Base-by-base conservation (phyloP, 2,329 filamentous ascomycete genomes). In the Calonectria montana region DNA sequence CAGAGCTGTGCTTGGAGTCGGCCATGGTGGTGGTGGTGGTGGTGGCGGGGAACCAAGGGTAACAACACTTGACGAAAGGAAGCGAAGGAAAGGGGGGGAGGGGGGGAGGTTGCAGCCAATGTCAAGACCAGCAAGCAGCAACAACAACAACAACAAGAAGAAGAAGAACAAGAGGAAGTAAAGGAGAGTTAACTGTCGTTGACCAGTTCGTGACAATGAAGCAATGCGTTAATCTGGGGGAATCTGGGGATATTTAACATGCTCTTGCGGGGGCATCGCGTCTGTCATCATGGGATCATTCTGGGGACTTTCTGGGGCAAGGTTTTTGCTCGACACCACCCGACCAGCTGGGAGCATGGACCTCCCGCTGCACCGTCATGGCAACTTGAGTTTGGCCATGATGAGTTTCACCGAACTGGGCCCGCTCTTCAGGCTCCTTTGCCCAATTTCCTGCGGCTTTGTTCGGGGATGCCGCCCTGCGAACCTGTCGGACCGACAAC, bases 171-270 rank as follows among this genome's bases (percentile, higher is more conserved):
- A 25, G 21, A 48, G 13, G 10, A 25, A 2, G 37, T n/a, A 59
- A 37, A 21, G 29, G 27, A 18, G 35, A 21, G 37, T 23, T 18
- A 39, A 21, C 29, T 8, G 53, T 21, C 35, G 13, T 21, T 39
- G 53, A 45, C 57, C 37, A 37, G 37, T 41, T 41, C 57, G 57
- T 62, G 57, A 45, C 37, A 39, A 43, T 45, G 57, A 45, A 62
- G 4, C 16, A 23, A 21, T 39, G 53, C 25, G 23, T 37, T 25
- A 62, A 45, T 62, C 57, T 62, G 57, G 57, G 57, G 57, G 57
- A 62, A 45, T 62, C 57, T 45, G 57, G 57, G 57, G 57, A 41
- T 59, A 59, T 59, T 62, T 62, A 43, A 62, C 37, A 62, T 62
- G 37, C 15, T 45, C 23, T 62, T 62, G 57, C 57, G 57, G 57